A percentile compares a stretch with the other conserved stretches of the same genome.
These are phyloP conservation scores for Aspergillus sp. DNA, from an alignment of 2,329 filamentous ascomycete species.

Conservation along the genomic window DNA sequence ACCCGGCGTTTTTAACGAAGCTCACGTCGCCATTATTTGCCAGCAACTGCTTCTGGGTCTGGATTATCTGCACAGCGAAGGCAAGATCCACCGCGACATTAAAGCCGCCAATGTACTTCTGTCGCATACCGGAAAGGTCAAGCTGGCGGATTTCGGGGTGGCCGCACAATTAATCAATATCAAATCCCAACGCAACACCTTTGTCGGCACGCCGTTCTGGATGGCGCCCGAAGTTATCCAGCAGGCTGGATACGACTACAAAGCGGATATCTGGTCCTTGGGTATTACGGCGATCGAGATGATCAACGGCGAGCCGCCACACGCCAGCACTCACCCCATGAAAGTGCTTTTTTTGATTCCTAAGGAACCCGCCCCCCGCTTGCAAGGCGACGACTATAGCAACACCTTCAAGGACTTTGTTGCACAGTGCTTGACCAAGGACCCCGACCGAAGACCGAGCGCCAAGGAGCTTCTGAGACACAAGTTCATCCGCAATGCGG, in stretches of 20 bases:
- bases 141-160: slow-evolving; percentile 95
- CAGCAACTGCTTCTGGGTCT: slow-evolving; percentile 86
- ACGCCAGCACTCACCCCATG: slow-evolving; percentile 86
- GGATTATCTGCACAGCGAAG: slow-evolving; percentile 89
- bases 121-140: slow-evolving; percentile 87
- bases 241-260: slow-evolving; percentile 80
- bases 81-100: slow-evolving; percentile 95
- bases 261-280: slow-evolving; percentile 90
- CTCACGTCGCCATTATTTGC: slow-evolving; percentile 91
- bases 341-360: slow-evolving; percentile 91
- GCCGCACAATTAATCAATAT: slow-evolving; percentile 96
- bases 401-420: slow-evolving; percentile 94
- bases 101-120: slow-evolving; percentile 96
- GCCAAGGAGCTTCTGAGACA: slow-evolving; percentile 87
- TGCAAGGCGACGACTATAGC: slow-evolving; percentile 80
- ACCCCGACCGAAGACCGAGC: slow-evolving; percentile 78
- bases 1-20: slow-evolving; percentile 83
- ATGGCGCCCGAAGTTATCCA: slow-evolving; percentile 96
- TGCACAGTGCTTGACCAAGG: slow-evolving; percentile 85
- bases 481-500: slow-evolving; percentile 82
- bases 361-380: slow-evolving; percentile 77
- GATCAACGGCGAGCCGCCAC: slow-evolving; percentile 83
- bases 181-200: slow-evolving; percentile 95
- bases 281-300: slow-evolving; percentile 91
- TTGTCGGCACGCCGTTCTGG: slow-evolving; percentile 96